Percentiles rank a stretch among this genome's conserved stretches.
These are phyloP conservation scores for Pseudocercospora ulei DNA, from an alignment of 2,329 filamentous ascomycete species.

Conservation along the genomic window DNA sequence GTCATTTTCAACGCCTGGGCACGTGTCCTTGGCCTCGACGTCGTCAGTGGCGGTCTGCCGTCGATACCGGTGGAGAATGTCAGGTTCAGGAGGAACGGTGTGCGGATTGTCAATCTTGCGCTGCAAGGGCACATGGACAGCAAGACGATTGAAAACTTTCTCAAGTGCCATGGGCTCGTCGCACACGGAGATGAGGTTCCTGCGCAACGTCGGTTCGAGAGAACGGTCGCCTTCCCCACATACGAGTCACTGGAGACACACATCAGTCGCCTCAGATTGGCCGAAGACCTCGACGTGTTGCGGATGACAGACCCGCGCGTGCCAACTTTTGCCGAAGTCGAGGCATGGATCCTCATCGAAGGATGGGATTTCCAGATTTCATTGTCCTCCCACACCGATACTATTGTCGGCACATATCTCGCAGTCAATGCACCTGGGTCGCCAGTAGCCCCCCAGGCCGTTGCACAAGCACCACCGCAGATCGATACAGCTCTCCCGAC, in stretches of 20 bases:
- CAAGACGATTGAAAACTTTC: constrained; percentile 13
- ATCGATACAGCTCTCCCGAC: no score
- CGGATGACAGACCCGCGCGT: neutral
- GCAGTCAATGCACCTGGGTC: no score
- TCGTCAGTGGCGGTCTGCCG: constrained; percentile 1
- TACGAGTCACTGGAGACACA: neutral
- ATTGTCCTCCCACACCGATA: no score
- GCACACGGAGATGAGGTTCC: neutral
- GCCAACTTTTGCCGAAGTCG: neutral
- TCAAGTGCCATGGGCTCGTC: constrained; percentile 15
- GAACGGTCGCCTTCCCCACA: constrained; percentile 5
- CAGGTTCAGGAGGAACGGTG: constrained; percentile 4
- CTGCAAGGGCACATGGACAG: constrained; percentile 12
- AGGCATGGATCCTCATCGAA: neutral
- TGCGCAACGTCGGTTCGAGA: constrained; percentile 8
- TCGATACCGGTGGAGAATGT: neutral
- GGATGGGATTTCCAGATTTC: neutral
- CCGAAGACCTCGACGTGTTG: neutral
- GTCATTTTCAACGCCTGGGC: constrained; percentile 16
- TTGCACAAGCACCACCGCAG: no score
- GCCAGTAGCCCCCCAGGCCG: no score
- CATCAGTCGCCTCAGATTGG: constrained; percentile 5
- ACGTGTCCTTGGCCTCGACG: constrained; percentile 13
- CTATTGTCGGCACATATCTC: no score
- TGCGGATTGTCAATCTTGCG: constrained; percentile 11